Conservation (phyloP, 345 rosid genomes). For the Eucalyptus cladocalyx region DNA sequence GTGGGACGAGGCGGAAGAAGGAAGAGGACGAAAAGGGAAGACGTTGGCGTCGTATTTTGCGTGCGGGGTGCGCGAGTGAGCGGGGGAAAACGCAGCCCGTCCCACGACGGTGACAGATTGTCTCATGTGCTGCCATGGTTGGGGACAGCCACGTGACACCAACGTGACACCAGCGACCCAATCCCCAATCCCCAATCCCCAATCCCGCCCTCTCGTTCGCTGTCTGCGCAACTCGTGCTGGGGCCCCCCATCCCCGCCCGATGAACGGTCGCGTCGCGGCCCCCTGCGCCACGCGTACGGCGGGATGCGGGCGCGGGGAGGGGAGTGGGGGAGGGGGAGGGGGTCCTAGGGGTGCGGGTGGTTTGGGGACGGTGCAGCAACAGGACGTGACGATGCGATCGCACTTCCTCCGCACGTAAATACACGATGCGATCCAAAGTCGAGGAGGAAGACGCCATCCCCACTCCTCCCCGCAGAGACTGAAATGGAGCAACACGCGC, state of each 20-base stretch:
- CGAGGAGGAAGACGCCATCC: not conserved
- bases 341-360: not conserved
- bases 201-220: not conserved
- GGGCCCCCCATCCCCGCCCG: not conserved
- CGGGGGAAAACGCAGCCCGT: too few species aligned
- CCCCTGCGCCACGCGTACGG: not conserved
- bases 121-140: not conserved
- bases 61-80: not conserved
- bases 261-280: not conserved
- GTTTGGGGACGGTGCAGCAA: not conserved
- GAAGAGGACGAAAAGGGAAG: not conserved
- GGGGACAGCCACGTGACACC: not conserved
- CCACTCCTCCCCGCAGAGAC: not conserved
- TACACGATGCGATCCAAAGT: not conserved
- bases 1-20: not conserved
- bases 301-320: not conserved
- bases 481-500: not conserved
- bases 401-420: not conserved
- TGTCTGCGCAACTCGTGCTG: not conserved
- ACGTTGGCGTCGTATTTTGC: not conserved
- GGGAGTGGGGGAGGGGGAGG: accelerated
- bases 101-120: not conserved
- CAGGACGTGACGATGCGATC: not conserved
- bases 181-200: too few species aligned
- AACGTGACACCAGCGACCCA: not conserved